Evolutionary conservation across 306 rosid species (phyloP).

Genomic region (Vachellia pachyceras): DNA sequence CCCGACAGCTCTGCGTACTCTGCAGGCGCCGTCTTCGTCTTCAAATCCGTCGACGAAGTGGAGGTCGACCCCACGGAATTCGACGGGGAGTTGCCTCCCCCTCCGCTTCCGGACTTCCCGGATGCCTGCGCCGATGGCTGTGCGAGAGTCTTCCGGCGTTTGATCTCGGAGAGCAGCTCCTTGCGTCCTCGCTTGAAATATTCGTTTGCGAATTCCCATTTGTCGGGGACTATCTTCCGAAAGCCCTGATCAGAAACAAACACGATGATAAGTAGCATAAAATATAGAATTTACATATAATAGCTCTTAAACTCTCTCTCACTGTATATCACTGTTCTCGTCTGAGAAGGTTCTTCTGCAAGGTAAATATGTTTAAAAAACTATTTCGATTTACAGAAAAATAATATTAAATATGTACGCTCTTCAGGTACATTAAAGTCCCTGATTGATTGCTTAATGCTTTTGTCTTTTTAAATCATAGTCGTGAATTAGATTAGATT

Average conservation of each 20-base stretch:
- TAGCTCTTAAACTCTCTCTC: too few species aligned
- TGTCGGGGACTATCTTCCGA: constrained; percentile 79
- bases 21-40: constrained; percentile 46
- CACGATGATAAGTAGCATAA: neutral
- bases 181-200: constrained; percentile 66
- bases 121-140: neutral
- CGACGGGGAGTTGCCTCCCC: constrained; percentile 46
- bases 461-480: neutral
- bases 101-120: constrained; percentile 40
- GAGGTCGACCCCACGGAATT: constrained; percentile 79
- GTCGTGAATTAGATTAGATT: neutral
- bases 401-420: too few species aligned
- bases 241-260: constrained; percentile 71
- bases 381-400: too few species aligned
- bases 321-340: too few species aligned
- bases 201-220: constrained; percentile 95
- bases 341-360: too few species aligned
- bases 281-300: too few species aligned
- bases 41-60: constrained; percentile 54
- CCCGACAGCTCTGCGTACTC: constrained; percentile 51
- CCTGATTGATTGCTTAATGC: neutral
- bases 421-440: neutral
- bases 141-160: constrained; percentile 62
- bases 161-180: constrained; percentile 65
- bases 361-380: too few species aligned